Conservation (phyloP, 2,329 filamentous ascomycete species). For the Neonectria ditissima region DNA sequence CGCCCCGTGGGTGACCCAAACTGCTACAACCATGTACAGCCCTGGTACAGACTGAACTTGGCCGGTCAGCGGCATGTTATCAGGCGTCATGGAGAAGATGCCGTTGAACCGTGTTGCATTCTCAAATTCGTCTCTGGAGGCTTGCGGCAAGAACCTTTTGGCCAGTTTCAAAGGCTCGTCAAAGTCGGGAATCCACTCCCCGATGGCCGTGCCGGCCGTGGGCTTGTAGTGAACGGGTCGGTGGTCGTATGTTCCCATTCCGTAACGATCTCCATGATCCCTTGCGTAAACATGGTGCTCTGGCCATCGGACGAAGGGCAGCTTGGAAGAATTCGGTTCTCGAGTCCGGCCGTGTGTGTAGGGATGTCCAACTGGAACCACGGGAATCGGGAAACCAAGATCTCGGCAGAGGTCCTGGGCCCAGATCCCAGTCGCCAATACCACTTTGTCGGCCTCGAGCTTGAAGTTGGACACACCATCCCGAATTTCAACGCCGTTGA, state of each 20-base stretch:
- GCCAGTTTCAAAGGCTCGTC: slow-evolving; percentile 31
- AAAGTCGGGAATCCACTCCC: slow-evolving; percentile 34
- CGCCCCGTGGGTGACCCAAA: slow-evolving; percentile 41
- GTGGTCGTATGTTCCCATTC: slow-evolving; percentile 41
- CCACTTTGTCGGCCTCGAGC: slow-evolving; percentile 33
- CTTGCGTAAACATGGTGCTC: slow-evolving; percentile 40
- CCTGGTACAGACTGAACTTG: slow-evolving; percentile 17
- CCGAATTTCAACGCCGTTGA: slow-evolving; percentile 25
- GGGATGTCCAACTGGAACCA: slow-evolving; percentile 40
- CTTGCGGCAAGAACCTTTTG: slow-evolving; percentile 23
- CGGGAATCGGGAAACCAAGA: slow-evolving; percentile 34
- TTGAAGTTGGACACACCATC: not conserved
- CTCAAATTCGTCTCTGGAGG: slow-evolving; percentile 23
- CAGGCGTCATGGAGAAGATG: slow-evolving; percentile 43
- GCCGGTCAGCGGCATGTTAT: slow-evolving; percentile 42
- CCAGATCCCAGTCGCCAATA: slow-evolving; percentile 42
- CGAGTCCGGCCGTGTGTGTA: slow-evolving; percentile 32
- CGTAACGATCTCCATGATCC: slow-evolving; percentile 37
- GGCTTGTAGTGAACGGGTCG: slow-evolving; percentile 27
- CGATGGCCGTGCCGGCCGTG: slow-evolving; percentile 26
- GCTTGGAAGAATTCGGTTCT: not conserved
- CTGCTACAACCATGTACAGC: slow-evolving; percentile 33
- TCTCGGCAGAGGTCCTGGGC: slow-evolving; percentile 32
- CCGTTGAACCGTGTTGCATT: slow-evolving; percentile 35
- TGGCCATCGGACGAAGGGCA: slow-evolving; percentile 38